Evolutionary conservation across 2,329 filamentous ascomycete genomes (phyloP), one percentile per base, ranked within the genome.

Genomic region (Aspergillus aculeatus): DNA sequence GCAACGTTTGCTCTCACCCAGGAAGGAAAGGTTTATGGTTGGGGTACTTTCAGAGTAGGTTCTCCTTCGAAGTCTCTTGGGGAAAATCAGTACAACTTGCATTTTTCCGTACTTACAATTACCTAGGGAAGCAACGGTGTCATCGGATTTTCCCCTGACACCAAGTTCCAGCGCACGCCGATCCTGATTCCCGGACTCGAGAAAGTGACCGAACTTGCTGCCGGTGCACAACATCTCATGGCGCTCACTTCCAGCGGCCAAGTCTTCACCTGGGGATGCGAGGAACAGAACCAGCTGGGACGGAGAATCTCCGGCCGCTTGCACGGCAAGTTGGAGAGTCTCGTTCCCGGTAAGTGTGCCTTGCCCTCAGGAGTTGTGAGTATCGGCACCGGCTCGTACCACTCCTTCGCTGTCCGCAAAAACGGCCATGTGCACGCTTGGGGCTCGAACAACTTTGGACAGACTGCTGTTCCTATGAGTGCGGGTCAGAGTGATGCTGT

Each of bases 381-480:
- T 16, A 66, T 74, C 56, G 66, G 65, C 19, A 67, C 65, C 32
- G 72, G 71, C 1, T 47, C 52, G 2, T 80, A 81, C 67, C 79
- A 81, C 62, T 79, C 80, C 1, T 78, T 81, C n/a, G 80, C 80
- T 47, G 76, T 82, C 41, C 71, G 73, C 59, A 68, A 67, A 0
- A 58, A 69, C 9, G 78, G 80, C 26, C 71, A 70, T 35, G 69
- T 74, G 32, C 92, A 85, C 77, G 83, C 86, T 0, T 95, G 90
- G 90, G 90, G 91, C 11, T 81, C 90, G 12, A 95, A 95, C 80
- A 91, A 89, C 76, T 92, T 89, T 73, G 89, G 87, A 61, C 87
- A 94, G 77, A 88, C 88, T 16, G 90, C 88, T 14, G 81, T 86
- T 54, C 75, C 78, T n/a, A 80, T 83, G n/a, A 79, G 82, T 54